Conservation (phyloP, 2,329 filamentous ascomycete species). For the Diaporthe vexans region DNA sequence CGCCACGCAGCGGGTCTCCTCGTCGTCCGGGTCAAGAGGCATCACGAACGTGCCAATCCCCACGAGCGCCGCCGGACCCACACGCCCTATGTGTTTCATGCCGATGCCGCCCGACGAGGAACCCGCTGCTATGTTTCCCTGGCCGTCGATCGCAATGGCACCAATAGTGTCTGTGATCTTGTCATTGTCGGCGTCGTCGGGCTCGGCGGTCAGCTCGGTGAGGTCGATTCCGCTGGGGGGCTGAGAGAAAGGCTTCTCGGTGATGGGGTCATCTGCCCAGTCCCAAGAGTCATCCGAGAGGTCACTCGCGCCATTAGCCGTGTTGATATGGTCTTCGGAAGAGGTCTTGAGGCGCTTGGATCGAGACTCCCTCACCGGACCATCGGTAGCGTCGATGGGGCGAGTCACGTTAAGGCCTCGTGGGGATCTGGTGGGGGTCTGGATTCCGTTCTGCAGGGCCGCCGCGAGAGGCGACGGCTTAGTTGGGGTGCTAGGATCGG, state of each 20-base stretch:
- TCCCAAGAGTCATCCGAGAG: neutral
- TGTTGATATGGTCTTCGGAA: neutral
- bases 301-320: constrained; percentile 6
- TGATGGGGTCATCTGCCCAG: neutral
- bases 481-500: constrained; percentile 25
- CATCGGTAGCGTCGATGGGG: neutral
- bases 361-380: neutral
- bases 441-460: neutral
- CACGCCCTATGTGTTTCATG: constrained; percentile 94
- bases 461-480: constrained; percentile 30
- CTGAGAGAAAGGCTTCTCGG: neutral
- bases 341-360: constrained; percentile 40
- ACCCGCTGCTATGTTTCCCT: constrained; percentile 90
- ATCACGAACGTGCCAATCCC: constrained; percentile 92
- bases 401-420: neutral
- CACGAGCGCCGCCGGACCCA: constrained; percentile 93
- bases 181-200: constrained; percentile 58
- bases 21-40: constrained; percentile 80
- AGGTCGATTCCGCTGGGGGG: constrained; percentile 19
- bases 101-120: constrained; percentile 98
- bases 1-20: constrained; percentile 79
- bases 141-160: constrained; percentile 90
- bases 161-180: constrained; percentile 93
- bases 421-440: neutral
- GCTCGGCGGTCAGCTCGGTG: constrained; percentile 39